Evolutionary conservation across 139 green algal genomes (phyloP), one percentile per base, ranked within the genome.

Genomic region (Desmodesmus armatus): DNA sequence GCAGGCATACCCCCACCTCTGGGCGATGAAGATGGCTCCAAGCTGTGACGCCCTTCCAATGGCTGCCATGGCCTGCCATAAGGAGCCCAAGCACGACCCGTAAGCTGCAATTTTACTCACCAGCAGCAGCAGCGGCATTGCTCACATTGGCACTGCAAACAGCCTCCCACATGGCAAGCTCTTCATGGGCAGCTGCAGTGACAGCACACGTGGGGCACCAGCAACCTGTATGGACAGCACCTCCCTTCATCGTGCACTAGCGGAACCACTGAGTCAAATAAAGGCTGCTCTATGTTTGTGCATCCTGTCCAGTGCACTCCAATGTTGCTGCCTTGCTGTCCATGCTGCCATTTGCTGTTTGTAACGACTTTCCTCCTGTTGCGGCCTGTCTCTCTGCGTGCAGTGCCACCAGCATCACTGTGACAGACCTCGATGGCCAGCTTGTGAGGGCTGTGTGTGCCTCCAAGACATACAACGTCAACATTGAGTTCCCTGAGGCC

Each of bases 381-480:
- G 47, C 47, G 7, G 47, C 47, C 13, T 7, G 47, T 55, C 13
- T 7, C 47, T 13, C 4, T 78, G 1, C 41, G 7, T 66, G 44
- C 72, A 80, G 72, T 11, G 44, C 3, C 2, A 80, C 27, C 44
- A 80, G 29, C 5, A 66, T 80, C 72, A 35, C 43, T 11, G 43
- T 80, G 4, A 37, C 66, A 2, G 4, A 41, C 17, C n/a, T n/a
- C n/a, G 47, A 11, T 13, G 72, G 72, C 29, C 65, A 65, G 47
- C 72, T 47, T 23, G 27, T 66, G 3, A 47, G 9, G 2, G 17
- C 29, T n/a, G 37, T 65, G n/a, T 80, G 72, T 31, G 44, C 72
- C 17, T 44, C 44, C 72, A 80, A 80, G 72, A 43, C 44, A 31
- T 80, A 80, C 47, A 44, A 44, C 19, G 31, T 80, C 9, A 29